phyloP scores from a whole-genome alignment of 768 basidiomycete species.

The Leccinum subgranulosum region DNA sequence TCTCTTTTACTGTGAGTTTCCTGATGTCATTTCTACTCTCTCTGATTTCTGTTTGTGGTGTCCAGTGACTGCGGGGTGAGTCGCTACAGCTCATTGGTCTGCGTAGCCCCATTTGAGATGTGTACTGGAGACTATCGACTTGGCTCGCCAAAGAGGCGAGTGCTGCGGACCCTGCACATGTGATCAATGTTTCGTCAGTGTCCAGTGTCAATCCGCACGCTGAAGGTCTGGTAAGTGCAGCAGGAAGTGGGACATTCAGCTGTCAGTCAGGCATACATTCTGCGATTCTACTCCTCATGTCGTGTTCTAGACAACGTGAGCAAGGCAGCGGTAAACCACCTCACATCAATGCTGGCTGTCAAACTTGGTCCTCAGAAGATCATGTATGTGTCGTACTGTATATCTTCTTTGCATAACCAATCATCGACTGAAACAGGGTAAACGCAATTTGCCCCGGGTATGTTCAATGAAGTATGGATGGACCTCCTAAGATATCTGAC shows the following conservation, averaged over 20 bases:
- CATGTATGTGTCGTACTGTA: slow-evolving; percentile 47
- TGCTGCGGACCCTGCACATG: slow-evolving; percentile 62
- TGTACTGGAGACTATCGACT: slow-evolving; percentile 28
- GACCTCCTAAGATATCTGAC: not conserved
- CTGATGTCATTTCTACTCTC: not conserved
- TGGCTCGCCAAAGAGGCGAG: slow-evolving; percentile 67
- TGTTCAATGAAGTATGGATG: slow-evolving; percentile 1
- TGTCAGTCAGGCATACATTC: slow-evolving; percentile 49
- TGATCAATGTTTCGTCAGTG: slow-evolving; percentile 81
- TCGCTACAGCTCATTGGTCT: not conserved
- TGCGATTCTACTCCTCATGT: not conserved
- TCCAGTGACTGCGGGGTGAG: slow-evolving; percentile 44
- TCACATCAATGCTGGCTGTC: slow-evolving; percentile 68
- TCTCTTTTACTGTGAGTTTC: slow-evolving; percentile 68
- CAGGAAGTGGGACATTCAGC: slow-evolving; percentile 70
- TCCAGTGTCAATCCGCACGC: slow-evolving; percentile 52
- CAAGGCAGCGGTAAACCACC: slow-evolving; percentile 86
- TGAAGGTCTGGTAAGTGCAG: slow-evolving; percentile 46
- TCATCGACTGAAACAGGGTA: slow-evolving; percentile 43
- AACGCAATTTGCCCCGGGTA: slow-evolving; percentile 86
- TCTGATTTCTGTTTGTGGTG: not conserved
- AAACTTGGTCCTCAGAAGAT: slow-evolving; percentile 59
- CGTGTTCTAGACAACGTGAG: slow-evolving; percentile 61
- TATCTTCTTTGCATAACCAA: not conserved
- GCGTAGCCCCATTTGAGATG: not conserved